These are phyloP conservation scores for Saccharomycopsis olivae DNA, from an alignment of 805 yeast genomes.

Conservation along the genomic window DNA sequence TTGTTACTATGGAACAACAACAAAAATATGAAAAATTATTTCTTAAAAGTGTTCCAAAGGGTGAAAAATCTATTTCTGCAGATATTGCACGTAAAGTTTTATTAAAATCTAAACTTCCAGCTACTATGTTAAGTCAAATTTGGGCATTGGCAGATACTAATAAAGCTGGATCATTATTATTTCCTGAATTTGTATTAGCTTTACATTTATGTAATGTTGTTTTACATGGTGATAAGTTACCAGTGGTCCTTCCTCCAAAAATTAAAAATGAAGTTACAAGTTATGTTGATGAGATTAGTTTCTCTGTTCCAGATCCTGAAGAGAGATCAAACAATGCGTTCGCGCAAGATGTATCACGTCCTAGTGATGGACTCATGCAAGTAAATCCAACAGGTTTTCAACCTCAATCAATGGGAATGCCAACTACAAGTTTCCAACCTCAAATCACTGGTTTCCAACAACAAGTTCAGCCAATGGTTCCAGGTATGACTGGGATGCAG, in stretches of 20 bases:
- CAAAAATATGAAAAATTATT: constrained; percentile 77
- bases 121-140: constrained; percentile 67
- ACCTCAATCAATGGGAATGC: constrained; percentile 29
- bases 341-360: constrained; percentile 24
- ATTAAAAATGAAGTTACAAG: constrained; percentile 78
- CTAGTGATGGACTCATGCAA: constrained; percentile 16
- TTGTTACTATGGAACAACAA: constrained; percentile 79
- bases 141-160: constrained; percentile 91
- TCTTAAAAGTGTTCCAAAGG: constrained; percentile 57
- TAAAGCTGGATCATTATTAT: constrained; percentile 72
- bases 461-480: too few species aligned
- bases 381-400: constrained; percentile 25
- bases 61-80: constrained; percentile 44
- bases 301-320: constrained; percentile 41
- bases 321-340: constrained; percentile 28
- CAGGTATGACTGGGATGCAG: constrained; percentile 31
- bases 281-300: constrained; percentile 77
- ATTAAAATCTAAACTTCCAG: constrained; percentile 67
- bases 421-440: constrained; percentile 28
- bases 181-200: constrained; percentile 91
- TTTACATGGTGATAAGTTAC: constrained; percentile 69
- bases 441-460: constrained; percentile 28
- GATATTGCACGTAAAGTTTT: constrained; percentile 70
- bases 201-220: constrained; percentile 77
- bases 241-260: constrained; percentile 57